A percentile compares a stretch with the other conserved stretches of the same genome.
These are phyloP conservation scores for Rhodotorula paludigena DNA, from an alignment of 768 basidiomycete species.

Conservation along the genomic window DNA sequence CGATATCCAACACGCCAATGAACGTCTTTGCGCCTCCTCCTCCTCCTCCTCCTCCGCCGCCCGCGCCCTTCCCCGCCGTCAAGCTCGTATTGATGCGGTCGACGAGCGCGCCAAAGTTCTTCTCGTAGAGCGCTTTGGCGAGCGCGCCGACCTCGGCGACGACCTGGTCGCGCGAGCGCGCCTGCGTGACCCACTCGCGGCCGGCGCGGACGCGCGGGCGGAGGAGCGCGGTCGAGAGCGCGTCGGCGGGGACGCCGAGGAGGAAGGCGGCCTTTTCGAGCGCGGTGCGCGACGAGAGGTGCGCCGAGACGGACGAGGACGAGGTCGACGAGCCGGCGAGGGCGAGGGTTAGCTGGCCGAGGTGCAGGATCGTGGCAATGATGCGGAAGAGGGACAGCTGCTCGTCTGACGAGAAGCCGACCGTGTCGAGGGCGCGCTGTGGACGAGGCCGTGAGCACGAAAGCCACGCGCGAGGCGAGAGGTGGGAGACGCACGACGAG, in stretches of 20 bases:
- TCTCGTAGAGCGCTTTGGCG: conserved; percentile 95
- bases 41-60: background rate
- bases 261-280: conserved; percentile 70
- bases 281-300: conserved; percentile 38
- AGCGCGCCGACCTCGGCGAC: conserved; percentile 83
- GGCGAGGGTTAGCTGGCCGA: conserved; percentile 70
- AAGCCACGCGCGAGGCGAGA: background rate
- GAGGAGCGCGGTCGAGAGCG: conserved; percentile 76
- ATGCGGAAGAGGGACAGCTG: conserved; percentile 91
- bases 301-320: too few species aligned
- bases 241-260: conserved; percentile 71
- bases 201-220: conserved; percentile 89
- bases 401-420: conserved; percentile 78
- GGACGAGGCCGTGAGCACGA: conserved; percentile 14
- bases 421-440: conserved; percentile 75
- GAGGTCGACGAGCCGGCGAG: conserved; percentile 66
- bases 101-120: conserved; percentile 87
- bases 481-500: conserved; percentile 58
- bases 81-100: conserved; percentile 70
- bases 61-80: conserved; percentile 46
- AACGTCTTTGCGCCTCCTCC: conserved; percentile 62
- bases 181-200: conserved; percentile 93
- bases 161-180: conserved; percentile 83
- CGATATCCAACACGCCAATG: conserved; percentile 97
- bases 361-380: conserved; percentile 86